Conservation (phyloP, 2,329 filamentous ascomycete genomes). For the Escovopsis sp. region DNA sequence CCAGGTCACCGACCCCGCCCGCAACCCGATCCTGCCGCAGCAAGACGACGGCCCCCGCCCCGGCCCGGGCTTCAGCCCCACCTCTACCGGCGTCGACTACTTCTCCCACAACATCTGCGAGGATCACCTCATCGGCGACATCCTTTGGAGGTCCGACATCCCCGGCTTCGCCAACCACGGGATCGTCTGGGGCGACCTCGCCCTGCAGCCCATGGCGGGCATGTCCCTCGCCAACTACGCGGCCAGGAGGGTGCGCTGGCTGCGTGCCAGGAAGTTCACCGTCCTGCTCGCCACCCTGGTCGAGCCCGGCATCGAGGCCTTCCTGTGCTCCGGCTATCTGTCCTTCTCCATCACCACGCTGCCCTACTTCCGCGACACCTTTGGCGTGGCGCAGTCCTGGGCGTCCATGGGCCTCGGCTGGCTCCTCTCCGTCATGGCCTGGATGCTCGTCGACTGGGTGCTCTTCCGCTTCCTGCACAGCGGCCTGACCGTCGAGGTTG, state of each 20-base stretch:
- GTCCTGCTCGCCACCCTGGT: conserved; percentile 79
- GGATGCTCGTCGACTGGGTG: conserved; percentile 63
- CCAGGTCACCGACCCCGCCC: conserved; percentile 42
- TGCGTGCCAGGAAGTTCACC: conserved; percentile 88
- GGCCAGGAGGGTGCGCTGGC: conserved; percentile 72
- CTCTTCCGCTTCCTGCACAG: conserved; percentile 64
- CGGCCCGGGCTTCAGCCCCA: too few species aligned
- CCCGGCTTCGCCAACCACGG: conserved; percentile 63
- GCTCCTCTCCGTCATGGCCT: conserved; percentile 47
- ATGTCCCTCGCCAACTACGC: conserved; percentile 69
- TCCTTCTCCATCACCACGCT: conserved; percentile 66
- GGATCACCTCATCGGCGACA: conserved; percentile 87
- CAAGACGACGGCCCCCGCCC: conserved; percentile 21
- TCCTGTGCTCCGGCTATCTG: conserved; percentile 70
- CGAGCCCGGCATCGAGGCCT: conserved; percentile 80
- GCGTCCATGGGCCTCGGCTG: conserved; percentile 49
- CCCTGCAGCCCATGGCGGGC: conserved; percentile 73
- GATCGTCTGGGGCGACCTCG: conserved; percentile 71
- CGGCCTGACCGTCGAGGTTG: conserved; percentile 52
- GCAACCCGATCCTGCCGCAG: conserved; percentile 25
- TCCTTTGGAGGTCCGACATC: conserved; percentile 63
- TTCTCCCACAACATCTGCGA: conserved; percentile 97
- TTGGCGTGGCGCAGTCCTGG: conserved; percentile 53
- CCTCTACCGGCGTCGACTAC: conserved; percentile 61
- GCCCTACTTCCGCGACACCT: conserved; percentile 39